A percentile compares a stretch with the other conserved stretches of the same genome.
phyloP scores from a whole-genome alignment of 2,329 filamentous ascomycete genomes.

The Fusarium incarnatum region DNA sequence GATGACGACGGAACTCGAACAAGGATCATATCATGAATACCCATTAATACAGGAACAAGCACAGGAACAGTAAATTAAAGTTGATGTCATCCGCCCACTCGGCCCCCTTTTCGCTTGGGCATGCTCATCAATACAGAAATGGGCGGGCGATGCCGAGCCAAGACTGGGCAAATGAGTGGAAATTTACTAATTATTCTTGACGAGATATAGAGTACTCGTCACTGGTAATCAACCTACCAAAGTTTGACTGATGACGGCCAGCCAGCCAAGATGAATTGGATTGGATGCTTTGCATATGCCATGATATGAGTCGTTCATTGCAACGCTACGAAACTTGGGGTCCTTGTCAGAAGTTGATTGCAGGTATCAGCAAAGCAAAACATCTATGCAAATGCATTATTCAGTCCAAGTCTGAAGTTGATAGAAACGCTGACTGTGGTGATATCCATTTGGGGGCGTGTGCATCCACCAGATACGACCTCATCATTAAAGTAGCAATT shows the following conservation, averaged over 20 bases:
- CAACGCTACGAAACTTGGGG: constrained; percentile 10
- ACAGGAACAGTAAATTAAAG: constrained; percentile 41
- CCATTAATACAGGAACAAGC: constrained; percentile 7
- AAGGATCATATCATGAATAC: constrained; percentile 4
- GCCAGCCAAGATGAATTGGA: neutral
- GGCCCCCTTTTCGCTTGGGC: constrained; percentile 38
- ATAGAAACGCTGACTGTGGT: neutral
- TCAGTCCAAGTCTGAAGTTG: constrained; percentile 18
- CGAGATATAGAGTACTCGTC: constrained; percentile 5
- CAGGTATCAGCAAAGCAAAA: constrained; percentile 14
- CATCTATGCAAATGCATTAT: constrained; percentile 11
- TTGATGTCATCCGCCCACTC: constrained; percentile 47
- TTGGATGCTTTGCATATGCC: neutral
- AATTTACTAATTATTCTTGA: constrained; percentile 21
- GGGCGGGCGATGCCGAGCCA: constrained; percentile 41
- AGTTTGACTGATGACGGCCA: constrained; percentile 5
- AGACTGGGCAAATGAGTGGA: constrained; percentile 36
- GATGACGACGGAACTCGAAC: neutral
- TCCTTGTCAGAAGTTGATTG: constrained; percentile 15
- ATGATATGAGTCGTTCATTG: constrained; percentile 3
- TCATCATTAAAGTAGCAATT: constrained; percentile 8
- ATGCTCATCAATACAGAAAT: constrained; percentile 29
- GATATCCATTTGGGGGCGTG: constrained; percentile 4
- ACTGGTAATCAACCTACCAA: neutral
- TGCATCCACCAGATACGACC: constrained; percentile 19